Percentiles rank a stretch among this genome's conserved stretches.
phyloP scores from a whole-genome alignment of 805 yeast genomes.

The Candida anglica region DNA sequence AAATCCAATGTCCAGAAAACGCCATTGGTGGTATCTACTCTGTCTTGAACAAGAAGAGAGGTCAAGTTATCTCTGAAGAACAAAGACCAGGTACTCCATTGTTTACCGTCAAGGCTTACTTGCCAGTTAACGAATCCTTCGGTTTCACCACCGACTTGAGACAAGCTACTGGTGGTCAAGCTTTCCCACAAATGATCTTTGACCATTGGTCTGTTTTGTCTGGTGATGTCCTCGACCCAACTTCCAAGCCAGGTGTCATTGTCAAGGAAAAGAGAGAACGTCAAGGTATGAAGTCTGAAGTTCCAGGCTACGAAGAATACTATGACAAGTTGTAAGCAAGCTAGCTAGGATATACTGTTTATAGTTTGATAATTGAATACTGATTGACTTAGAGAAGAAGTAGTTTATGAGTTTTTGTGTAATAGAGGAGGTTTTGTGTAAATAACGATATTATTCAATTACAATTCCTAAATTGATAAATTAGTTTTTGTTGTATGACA shows the following conservation, averaged over 20 bases:
- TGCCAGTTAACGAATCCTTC: constrained; percentile 99
- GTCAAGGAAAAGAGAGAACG: constrained; percentile 75
- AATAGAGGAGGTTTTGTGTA: no score
- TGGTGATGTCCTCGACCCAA: constrained; percentile 91
- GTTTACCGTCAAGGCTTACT: constrained; percentile 99
- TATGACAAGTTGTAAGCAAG: constrained; percentile 76
- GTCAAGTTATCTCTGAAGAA: constrained; percentile 98
- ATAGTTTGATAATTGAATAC: no score
- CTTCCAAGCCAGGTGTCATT: constrained; percentile 61
- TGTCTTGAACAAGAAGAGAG: constrained; percentile 98
- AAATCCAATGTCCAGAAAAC: constrained; percentile 98
- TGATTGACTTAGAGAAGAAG: no score
- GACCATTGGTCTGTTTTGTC: constrained; percentile 94
- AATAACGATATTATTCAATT: no score
- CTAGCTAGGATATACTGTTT: constrained; percentile 3
- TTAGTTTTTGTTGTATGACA: no score
- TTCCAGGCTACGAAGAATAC: constrained; percentile 99
- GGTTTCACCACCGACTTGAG: constrained; percentile 99
- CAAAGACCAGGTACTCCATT: constrained; percentile 99
- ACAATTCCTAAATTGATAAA: no score
- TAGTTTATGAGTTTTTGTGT: no score
- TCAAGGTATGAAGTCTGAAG: constrained; percentile 94
- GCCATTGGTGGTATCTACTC: constrained; percentile 99
- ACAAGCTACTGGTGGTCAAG: constrained; percentile 99
- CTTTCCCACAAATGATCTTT: constrained; percentile 99